Base-by-base conservation (phyloP, 441 rosid species). In the Populus hybrid region DNA sequence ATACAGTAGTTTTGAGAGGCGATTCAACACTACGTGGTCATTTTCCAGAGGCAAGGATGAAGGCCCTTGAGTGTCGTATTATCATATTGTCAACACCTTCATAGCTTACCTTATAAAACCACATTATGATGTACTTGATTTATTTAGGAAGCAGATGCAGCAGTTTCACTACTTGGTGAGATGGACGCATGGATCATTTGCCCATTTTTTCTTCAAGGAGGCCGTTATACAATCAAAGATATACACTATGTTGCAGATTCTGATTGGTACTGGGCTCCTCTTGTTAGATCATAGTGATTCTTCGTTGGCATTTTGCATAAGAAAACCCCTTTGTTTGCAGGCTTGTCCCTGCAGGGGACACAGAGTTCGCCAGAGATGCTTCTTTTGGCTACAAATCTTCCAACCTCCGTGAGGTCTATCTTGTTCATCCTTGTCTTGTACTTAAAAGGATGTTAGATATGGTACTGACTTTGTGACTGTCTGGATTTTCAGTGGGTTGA, bases 1-100 rank as follows among this genome's bases (percentile, higher is more conserved):
- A 85, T 79, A 92, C 98, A 0, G 89, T 96, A 57, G 98, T 94
- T 85, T 83, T 96, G 85, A 88, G 99, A 85, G 99, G 99, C 69
- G 99, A 96, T 87, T 96, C 98, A 70, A 96, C 99, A 76, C 82
- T 96, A 82, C 94, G 99, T 79, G 98, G 98, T 81, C 98, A 96
- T 90, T 96, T 94, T 86, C 98, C 98, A 59, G 94, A 94, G 98
- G 98, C 81, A 91, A 84, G 92, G 72, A 85, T 66, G 36, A 36
- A 69, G 26, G 61, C 50, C 50, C 54, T 75, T 57, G 76, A 69
- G 28, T 79, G 69, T 46, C 57, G 42, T 78, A 64, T 65, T 59
- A 68, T 59, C 76, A 78, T 63, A 54, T 35, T 72, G 32, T 63
- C 9, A 18, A 28, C 40, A 57, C 10, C 50, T 76, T 73, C 63